Conservation (phyloP, 129 eudicot genomes). For the Saussurea involucrata region DNA sequence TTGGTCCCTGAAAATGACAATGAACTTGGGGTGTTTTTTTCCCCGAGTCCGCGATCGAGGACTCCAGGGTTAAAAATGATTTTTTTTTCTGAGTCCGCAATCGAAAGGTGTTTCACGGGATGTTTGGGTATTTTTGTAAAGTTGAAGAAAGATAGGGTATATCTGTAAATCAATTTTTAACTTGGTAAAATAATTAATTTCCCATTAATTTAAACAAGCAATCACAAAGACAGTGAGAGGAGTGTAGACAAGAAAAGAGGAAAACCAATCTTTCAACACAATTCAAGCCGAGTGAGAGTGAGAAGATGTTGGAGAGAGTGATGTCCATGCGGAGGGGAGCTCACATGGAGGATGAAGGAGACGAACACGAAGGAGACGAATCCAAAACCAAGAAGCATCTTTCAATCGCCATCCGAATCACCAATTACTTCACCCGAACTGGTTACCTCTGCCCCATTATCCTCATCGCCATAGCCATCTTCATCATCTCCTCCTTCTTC, state of each 20-base stretch:
- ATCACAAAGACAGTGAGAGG: not conserved
- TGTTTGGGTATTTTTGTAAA: no score
- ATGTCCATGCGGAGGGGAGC: conserved; percentile 64
- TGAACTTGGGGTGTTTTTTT: no score
- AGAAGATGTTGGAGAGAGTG: conserved; percentile 59
- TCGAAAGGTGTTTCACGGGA: no score
- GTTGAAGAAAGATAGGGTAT: no score
- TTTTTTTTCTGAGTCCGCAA: no score
- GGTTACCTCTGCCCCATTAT: conserved; percentile 54
- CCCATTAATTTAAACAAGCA: no score
- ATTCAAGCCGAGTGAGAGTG: conserved; percentile 28
- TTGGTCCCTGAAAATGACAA: no score
- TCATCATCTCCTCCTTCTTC: conserved; percentile 37
- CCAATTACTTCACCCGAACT: conserved; percentile 56
- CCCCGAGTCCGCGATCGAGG: no score
- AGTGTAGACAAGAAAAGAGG: conserved; percentile 5
- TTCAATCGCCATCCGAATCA: conserved; percentile 41
- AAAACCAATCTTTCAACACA: conserved; percentile 16
- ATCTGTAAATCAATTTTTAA: no score
- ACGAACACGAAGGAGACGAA: conserved; percentile 52
- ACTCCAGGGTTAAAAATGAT: no score
- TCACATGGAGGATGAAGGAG: conserved; percentile 44
- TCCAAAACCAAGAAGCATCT: conserved; percentile 72
- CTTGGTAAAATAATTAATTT: no score
- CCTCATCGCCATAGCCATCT: conserved; percentile 21